Conservation (phyloP, 768 basidiomycete genomes). For the Termitomyces sp. region DNA sequence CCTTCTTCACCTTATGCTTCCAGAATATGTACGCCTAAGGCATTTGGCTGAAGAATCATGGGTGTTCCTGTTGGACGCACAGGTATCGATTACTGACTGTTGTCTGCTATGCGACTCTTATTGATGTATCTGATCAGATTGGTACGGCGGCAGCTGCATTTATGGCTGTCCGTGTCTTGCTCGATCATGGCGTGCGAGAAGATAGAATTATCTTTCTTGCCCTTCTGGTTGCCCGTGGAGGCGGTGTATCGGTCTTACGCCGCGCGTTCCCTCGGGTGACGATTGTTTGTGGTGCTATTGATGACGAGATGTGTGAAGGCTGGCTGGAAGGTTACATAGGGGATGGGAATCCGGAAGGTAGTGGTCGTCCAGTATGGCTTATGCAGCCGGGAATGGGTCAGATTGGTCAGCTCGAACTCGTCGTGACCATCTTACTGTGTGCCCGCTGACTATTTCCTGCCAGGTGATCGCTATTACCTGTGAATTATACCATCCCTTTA, state of each 20-base stretch:
- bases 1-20: conserved; percentile 78
- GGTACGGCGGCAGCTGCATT: conserved; percentile 90
- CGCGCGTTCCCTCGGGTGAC: conserved; percentile 82
- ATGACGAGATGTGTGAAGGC: conserved; percentile 69
- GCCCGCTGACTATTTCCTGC: conserved; percentile 2
- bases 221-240: conserved; percentile 80
- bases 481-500: conserved; percentile 5
- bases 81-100: conserved; percentile 37
- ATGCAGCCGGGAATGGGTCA: conserved; percentile 89
- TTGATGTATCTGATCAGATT: conserved; percentile 44
- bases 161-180: conserved; percentile 90
- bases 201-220: conserved; percentile 86
- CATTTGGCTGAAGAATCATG: conserved; percentile 62
- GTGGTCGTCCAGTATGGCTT: conserved; percentile 68
- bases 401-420: conserved; percentile 42
- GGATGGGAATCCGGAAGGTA: conserved; percentile 41
- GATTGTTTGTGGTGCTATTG: conserved; percentile 81
- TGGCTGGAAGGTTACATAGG: conserved; percentile 59
- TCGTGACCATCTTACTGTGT: not conserved
- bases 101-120: not conserved
- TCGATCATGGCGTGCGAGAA: conserved; percentile 88
- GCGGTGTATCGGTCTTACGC: conserved; percentile 72
- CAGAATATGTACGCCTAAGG: conserved; percentile 62
- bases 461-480: conserved; percentile 39
- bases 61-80: conserved; percentile 89